Percentiles rank a stretch among this genome's conserved stretches.
These are phyloP conservation scores for Venturia nashicola DNA, from an alignment of 2,329 filamentous ascomycete species.

Conservation along the genomic window DNA sequence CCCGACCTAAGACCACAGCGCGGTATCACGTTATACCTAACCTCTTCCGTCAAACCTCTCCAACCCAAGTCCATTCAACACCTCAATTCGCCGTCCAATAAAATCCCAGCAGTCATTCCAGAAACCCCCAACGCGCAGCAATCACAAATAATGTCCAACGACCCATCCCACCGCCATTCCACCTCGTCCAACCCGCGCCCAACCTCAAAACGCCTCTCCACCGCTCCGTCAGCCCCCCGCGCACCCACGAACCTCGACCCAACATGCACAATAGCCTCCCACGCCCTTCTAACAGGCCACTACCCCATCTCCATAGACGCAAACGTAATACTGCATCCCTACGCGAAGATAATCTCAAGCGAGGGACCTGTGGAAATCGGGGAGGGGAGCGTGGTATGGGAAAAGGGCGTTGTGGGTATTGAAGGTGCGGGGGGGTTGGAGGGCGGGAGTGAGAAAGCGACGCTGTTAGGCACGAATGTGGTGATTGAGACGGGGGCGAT, in stretches of 20 bases:
- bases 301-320: slow-evolving; percentile 68
- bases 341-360: slow-evolving; percentile 41
- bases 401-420: slow-evolving; percentile 37
- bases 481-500: slow-evolving; percentile 31
- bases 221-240: slow-evolving; percentile 21
- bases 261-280: slow-evolving; percentile 34
- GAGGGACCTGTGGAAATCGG: slow-evolving; percentile 31
- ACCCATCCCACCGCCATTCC: not conserved
- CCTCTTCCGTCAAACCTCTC: not conserved
- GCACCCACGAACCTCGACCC: slow-evolving; percentile 33
- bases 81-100: too few relatives aligned
- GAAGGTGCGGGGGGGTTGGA: slow-evolving; percentile 7
- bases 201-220: slow-evolving; percentile 21
- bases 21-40: not conserved
- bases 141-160: not conserved
- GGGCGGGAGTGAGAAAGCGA: slow-evolving; percentile 16
- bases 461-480: slow-evolving; percentile 27
- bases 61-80: not conserved
- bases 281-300: slow-evolving; percentile 47
- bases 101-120: not conserved
- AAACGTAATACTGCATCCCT: slow-evolving; percentile 76
- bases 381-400: slow-evolving; percentile 59
- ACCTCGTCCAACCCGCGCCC: slow-evolving; percentile 3
- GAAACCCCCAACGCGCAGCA: too few relatives aligned
- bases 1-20: too few relatives aligned